phyloP scores from a whole-genome alignment of 176 grass and related monocot genomes.

The Lolium perenne region DNA sequence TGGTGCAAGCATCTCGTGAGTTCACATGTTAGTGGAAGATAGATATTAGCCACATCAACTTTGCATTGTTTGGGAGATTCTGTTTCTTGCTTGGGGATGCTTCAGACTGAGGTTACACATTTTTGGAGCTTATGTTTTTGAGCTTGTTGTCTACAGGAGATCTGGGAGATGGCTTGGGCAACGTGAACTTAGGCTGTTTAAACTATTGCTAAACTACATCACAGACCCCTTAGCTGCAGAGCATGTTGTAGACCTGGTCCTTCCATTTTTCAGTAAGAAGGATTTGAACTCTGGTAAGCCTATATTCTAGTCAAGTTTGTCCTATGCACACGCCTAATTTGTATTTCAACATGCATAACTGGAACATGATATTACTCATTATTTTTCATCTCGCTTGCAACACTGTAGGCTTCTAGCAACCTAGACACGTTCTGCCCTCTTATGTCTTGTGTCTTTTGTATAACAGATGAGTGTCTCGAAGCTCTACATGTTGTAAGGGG shows the following conservation, averaged over 20 bases:
- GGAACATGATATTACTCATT: not conserved
- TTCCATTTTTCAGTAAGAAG: slow-evolving; percentile 90
- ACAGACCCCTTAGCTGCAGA: slow-evolving; percentile 56
- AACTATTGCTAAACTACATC: slow-evolving; percentile 81
- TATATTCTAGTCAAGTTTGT: slow-evolving; percentile 35
- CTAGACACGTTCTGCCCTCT: slow-evolving; percentile 21
- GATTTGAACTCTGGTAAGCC: slow-evolving; percentile 62
- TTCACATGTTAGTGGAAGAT: slow-evolving; percentile 25
- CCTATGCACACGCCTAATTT: slow-evolving; percentile 16
- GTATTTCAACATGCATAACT: slow-evolving; percentile 31
- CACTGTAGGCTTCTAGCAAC: slow-evolving; percentile 13
- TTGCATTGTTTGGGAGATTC: not conserved
- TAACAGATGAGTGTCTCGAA: slow-evolving; percentile 78
- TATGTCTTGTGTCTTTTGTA: slow-evolving; percentile 28
- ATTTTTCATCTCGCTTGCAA: slow-evolving; percentile 9
- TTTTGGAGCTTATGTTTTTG: slow-evolving; percentile 18
- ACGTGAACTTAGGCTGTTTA: slow-evolving; percentile 79
- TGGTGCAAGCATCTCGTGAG: not conserved
- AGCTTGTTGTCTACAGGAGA: slow-evolving; percentile 59
- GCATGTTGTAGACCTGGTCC: slow-evolving; percentile 71
- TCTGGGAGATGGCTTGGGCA: slow-evolving; percentile 69
- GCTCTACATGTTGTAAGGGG: slow-evolving; percentile 71
- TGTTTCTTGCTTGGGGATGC: slow-evolving; percentile 19
- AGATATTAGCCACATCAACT: not conserved
- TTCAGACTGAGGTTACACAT: not conserved